Conservation (phyloP, 1,284 basidiomycete genomes). For the Flammula alnicola region DNA sequence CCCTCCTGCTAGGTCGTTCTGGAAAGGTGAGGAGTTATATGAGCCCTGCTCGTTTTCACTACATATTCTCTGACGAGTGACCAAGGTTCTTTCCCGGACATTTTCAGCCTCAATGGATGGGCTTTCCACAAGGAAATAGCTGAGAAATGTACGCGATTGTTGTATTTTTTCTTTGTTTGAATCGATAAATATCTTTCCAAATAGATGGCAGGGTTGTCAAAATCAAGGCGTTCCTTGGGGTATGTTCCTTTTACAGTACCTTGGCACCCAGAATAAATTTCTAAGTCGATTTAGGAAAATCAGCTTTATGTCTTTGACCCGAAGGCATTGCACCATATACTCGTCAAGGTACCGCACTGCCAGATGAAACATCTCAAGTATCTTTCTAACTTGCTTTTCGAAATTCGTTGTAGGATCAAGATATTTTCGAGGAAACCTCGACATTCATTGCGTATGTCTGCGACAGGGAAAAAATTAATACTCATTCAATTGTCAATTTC, state of each 20-base stretch:
- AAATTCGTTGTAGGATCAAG: conserved; percentile 35
- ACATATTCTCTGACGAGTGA: background rate
- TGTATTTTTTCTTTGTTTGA: background rate
- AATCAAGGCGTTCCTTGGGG: conserved; percentile 31
- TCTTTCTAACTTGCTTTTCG: too few species aligned
- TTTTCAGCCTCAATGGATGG: conserved; percentile 35
- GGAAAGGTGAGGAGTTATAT: conserved; percentile 18
- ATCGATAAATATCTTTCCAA: background rate
- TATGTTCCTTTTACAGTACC: conserved; percentile 16
- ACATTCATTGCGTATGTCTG: conserved; percentile 24
- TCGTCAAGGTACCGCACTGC: conserved; percentile 34
- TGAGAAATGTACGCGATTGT: conserved; percentile 28
- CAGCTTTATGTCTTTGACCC: conserved; percentile 38
- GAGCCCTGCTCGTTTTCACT: background rate
- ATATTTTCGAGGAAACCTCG: conserved; percentile 29
- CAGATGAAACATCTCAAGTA: too few species aligned
- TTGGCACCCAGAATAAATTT: background rate
- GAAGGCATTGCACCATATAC: conserved; percentile 39
- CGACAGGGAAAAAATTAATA: background rate
- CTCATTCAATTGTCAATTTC: conserved; percentile 18
- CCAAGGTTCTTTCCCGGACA: conserved; percentile 30
- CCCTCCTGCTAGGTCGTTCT: conserved; percentile 25
- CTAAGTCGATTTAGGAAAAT: conserved; percentile 25
- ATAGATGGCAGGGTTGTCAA: conserved; percentile 32
- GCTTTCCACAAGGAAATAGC: conserved; percentile 32